These are phyloP conservation scores for Metroxylon sagu DNA, from an alignment of 176 grass and related monocot genomes.

Conservation along the genomic window DNA sequence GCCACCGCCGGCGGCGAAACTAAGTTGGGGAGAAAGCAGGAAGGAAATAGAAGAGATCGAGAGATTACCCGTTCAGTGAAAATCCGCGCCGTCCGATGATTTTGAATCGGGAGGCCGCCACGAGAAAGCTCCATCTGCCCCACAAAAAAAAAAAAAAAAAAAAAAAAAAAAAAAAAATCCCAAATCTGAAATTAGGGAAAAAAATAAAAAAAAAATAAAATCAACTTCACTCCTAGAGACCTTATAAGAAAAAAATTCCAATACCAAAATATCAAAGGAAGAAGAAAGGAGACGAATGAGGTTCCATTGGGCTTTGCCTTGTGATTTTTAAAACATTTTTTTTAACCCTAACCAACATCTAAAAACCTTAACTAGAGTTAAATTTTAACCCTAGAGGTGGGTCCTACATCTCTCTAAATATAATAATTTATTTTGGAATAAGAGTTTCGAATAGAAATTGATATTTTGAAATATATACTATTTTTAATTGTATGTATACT, in stretches of 20 bases:
- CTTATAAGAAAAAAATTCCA: not conserved
- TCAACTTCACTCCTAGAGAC: no score
- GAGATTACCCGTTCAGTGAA: conserved; percentile 3
- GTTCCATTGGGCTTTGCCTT: not conserved
- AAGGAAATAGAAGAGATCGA: not conserved
- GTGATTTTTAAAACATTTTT: not conserved
- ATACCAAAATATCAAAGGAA: conserved; percentile 5
- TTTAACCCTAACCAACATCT: not conserved
- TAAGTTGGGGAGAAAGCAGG: not conserved
- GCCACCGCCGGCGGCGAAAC: not conserved
- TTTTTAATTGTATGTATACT: no score
- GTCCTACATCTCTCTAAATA: not conserved
- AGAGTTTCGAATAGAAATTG: no score
- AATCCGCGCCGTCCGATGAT: not conserved
- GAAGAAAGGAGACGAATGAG: not conserved
- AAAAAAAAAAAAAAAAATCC: conserved; percentile 1
- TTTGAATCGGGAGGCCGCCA: conserved; percentile 1
- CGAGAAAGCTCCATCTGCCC: not conserved
- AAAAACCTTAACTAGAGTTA: conserved; percentile 13
- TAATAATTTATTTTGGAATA: no score
- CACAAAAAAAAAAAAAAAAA: not conserved
- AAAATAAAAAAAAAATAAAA: not conserved
- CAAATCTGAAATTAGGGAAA: conserved; percentile 6
- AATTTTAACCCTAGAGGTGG: conserved; percentile 5
- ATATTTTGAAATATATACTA: no score